These are phyloP conservation scores for Vigna radiata DNA, from an alignment of 306 rosid species.

Conservation along the genomic window DNA sequence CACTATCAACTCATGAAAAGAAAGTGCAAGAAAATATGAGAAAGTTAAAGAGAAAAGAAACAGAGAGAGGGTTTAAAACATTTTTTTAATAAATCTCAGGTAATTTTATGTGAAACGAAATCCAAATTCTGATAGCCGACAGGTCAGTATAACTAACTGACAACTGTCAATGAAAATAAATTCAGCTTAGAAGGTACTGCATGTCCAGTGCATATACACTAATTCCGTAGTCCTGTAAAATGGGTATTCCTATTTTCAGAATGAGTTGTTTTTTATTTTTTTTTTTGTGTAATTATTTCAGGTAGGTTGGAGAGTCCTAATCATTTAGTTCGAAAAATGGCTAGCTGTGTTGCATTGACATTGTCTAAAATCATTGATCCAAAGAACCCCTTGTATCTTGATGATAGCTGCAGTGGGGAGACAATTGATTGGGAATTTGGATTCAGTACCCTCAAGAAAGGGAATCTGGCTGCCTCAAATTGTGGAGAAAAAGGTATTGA, in stretches of 20 bases:
- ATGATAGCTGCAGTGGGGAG: slow-evolving; percentile 75
- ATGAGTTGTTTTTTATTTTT: slow-evolving; percentile 20
- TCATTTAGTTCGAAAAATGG: slow-evolving; percentile 83
- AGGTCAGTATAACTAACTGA: not conserved
- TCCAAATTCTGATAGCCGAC: not conserved
- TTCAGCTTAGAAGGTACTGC: not conserved
- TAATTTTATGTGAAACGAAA: not conserved
- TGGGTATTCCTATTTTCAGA: slow-evolving; percentile 37
- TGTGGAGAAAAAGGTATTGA: slow-evolving; percentile 45
- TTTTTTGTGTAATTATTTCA: slow-evolving; percentile 56
- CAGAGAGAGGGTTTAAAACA: not conserved
- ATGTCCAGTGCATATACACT: not conserved
- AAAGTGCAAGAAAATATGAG: not conserved
- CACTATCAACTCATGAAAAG: not conserved
- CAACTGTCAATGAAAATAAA: not conserved
- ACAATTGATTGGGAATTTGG: slow-evolving; percentile 86
- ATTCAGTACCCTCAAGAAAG: slow-evolving; percentile 59
- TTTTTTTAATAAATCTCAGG: not conserved
- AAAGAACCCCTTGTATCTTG: slow-evolving; percentile 88
- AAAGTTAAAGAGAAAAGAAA: not conserved
- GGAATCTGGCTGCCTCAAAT: slow-evolving; percentile 42
- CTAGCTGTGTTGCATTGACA: slow-evolving; percentile 77
- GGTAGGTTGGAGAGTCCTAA: slow-evolving; percentile 97
- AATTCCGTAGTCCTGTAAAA: slow-evolving; percentile 26
- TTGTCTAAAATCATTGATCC: slow-evolving; percentile 95